These are phyloP conservation scores for Takakia lepidozioides DNA, from an alignment of 225 moss, liverwort and hornwort genomes.

Conservation along the genomic window DNA sequence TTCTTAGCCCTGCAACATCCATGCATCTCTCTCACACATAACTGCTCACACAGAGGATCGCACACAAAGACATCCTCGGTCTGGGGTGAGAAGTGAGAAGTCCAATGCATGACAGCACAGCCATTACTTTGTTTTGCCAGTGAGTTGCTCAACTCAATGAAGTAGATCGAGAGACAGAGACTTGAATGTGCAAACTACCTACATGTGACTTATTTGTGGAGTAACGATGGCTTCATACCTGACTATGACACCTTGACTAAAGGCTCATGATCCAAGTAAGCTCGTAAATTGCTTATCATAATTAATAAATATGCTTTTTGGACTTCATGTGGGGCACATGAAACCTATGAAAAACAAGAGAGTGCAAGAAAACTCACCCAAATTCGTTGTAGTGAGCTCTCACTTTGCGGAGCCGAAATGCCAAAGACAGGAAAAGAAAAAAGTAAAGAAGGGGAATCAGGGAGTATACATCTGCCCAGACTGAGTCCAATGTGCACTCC, in stretches of 20 bases:
- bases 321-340: not conserved
- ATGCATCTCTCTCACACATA: constrained; percentile 5
- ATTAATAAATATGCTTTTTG: not conserved
- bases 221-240: no score
- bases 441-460: constrained; percentile 33
- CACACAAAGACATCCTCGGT: not conserved
- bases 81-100: no score
- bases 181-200: no score
- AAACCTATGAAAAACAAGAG: not conserved
- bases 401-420: constrained; percentile 40
- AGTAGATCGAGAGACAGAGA: no score
- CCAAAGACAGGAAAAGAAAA: constrained; percentile 27
- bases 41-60: not conserved
- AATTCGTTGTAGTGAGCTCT: constrained; percentile 47
- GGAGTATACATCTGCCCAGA: constrained; percentile 29
- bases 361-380: constrained; percentile 11
- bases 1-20: not conserved
- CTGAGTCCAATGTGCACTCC: constrained; percentile 19
- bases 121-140: not conserved
- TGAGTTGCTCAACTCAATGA: not conserved
- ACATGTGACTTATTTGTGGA: no score
- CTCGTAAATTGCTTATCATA: not conserved
- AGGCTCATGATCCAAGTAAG: not conserved
- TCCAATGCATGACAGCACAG: no score
- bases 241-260: no score